Evolutionary conservation across 164 flowering plant genomes (phyloP).

Genomic region (Dillenia turbinata): DNA sequence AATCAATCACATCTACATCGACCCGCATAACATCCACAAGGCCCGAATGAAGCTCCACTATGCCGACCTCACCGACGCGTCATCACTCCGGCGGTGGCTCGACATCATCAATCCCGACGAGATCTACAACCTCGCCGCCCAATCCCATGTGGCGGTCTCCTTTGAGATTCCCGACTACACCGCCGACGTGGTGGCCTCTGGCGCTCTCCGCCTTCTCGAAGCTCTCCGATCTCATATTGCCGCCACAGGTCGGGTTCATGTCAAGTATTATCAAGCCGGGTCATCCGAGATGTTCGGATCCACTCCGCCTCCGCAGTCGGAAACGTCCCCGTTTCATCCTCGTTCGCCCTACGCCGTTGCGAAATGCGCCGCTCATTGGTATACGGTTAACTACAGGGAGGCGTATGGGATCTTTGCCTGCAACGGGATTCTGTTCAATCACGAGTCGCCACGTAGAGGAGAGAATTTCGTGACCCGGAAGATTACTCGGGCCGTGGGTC

Average conservation of each 20-base stretch:
- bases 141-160: constrained; percentile 94
- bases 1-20: constrained; percentile 93
- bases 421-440: constrained; percentile 89
- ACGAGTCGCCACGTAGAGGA: constrained; percentile 83
- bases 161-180: constrained; percentile 98
- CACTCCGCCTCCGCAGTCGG: constrained; percentile 88
- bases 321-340: constrained; percentile 82
- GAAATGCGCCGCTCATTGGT: constrained; percentile 97
- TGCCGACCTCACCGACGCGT: constrained; percentile 89
- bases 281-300: constrained; percentile 95
- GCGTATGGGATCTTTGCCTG: constrained; percentile 89
- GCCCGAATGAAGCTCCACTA: constrained; percentile 90
- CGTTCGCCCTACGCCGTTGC: constrained; percentile 93
- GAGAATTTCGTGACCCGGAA: constrained; percentile 94
- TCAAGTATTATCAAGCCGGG: constrained; percentile 89
- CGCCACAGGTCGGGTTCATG: constrained; percentile 56
- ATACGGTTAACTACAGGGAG: constrained; percentile 90
- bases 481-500: constrained; percentile 86
- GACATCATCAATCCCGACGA: constrained; percentile 84
- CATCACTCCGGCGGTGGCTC: constrained; percentile 94
- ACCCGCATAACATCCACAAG: constrained; percentile 79
- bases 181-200: constrained; percentile 97
- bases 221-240: constrained; percentile 81
- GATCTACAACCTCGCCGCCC: constrained; percentile 95
- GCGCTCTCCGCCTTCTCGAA: constrained; percentile 85